phyloP scores from a whole-genome alignment of 371 early-diverging fungal species.

The Mucor circinelloides region DNA sequence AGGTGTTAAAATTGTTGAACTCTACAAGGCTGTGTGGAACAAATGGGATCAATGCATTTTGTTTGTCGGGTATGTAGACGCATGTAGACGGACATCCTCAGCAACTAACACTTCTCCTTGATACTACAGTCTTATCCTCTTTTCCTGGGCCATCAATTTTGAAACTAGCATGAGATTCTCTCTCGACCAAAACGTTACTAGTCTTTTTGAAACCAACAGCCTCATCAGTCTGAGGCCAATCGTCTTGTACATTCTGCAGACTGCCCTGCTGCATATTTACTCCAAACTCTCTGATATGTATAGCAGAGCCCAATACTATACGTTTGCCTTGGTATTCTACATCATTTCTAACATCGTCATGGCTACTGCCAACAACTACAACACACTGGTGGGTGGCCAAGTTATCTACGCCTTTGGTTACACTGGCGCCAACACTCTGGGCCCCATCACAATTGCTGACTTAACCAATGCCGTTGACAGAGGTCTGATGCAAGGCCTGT shows the following conservation, averaged over 20 bases:
- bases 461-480: slow-evolving; percentile 37
- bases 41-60: slow-evolving; percentile 21
- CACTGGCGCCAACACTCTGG: slow-evolving; percentile 32
- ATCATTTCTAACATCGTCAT: slow-evolving; percentile 23
- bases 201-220: slow-evolving; percentile 24
- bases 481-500: slow-evolving; percentile 40
- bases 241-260: slow-evolving; percentile 30
- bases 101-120: not conserved
- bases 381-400: slow-evolving; percentile 26
- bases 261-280: slow-evolving; percentile 31
- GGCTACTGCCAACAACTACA: slow-evolving; percentile 24
- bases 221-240: slow-evolving; percentile 28
- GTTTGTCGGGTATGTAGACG: slow-evolving; percentile 22
- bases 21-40: slow-evolving; percentile 33
- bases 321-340: slow-evolving; percentile 21
- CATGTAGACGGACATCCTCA: not conserved
- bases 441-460: slow-evolving; percentile 42
- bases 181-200: slow-evolving; percentile 21
- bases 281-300: slow-evolving; percentile 33
- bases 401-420: slow-evolving; percentile 42
- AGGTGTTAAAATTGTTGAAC: slow-evolving; percentile 29
- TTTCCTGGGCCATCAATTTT: slow-evolving; percentile 27
- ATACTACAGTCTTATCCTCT: slow-evolving; percentile 25
- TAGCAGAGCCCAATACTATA: slow-evolving; percentile 30
- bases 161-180: slow-evolving; percentile 19